phyloP scores from a whole-genome alignment of 2,329 filamentous ascomycete species.

The Chalaropsis ovoidea region DNA sequence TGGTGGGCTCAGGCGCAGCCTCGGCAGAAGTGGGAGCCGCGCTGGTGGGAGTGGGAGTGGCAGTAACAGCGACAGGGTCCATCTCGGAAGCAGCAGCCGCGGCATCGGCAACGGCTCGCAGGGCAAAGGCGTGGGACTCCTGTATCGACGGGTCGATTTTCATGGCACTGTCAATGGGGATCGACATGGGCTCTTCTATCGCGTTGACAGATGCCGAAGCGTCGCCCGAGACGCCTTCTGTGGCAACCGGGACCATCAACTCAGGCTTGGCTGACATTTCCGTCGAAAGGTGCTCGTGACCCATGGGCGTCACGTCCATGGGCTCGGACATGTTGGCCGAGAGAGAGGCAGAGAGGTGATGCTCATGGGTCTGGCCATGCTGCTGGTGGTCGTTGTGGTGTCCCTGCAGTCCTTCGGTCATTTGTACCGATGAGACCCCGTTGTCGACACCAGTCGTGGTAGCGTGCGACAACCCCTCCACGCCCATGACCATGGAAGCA shows the following conservation, averaged over 20 bases:
- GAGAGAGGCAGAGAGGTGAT: conserved; percentile 6
- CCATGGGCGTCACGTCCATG: conserved; percentile 20
- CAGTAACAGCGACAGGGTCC: neutral
- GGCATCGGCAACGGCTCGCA: neutral
- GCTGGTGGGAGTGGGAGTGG: neutral
- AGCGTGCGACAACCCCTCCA: conserved; percentile 12
- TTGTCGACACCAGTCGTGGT: conserved; percentile 1
- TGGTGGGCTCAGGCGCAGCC: neutral
- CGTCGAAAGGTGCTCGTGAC: neutral
- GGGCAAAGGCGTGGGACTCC: neutral
- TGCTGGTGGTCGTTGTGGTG: conserved; percentile 9
- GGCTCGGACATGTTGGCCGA: neutral
- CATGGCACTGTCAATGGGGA: conserved; percentile 14
- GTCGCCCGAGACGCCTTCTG: neutral
- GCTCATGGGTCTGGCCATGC: neutral
- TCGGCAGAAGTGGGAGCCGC: neutral
- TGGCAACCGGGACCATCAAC: neutral
- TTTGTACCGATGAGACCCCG: conserved; percentile 17
- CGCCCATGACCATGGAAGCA: conserved; percentile 20
- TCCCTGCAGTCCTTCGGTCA: conserved; percentile 18
- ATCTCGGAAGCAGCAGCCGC: neutral
- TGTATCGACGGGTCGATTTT: neutral
- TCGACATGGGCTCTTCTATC: conserved; percentile 9
- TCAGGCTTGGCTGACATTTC: neutral
- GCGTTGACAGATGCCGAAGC: neutral